Evolutionary conservation across 192 early-diverging fungal genomes (phyloP), one percentile per base, ranked within the genome.

Genomic region (Podila verticillata): DNA sequence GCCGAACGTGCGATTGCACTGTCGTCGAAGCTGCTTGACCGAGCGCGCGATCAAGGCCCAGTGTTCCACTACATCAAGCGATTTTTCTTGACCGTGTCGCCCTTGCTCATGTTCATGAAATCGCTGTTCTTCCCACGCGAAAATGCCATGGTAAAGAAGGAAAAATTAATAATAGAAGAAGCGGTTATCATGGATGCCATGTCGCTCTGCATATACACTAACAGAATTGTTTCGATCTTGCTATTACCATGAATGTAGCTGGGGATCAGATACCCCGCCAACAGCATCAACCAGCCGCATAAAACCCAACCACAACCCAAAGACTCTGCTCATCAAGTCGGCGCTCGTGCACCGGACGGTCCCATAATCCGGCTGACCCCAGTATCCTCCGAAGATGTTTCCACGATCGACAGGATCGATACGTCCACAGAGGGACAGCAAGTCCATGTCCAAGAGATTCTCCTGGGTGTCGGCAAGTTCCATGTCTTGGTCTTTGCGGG

Each of bases 1-100:
- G 77, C 77, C 4, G 77, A 66, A 19, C 68, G 26, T 28, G 70
- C 72, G 9, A 80, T 80, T 59, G 71, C 72, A 31, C 20, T 80
- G 17, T 64, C 77, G 4, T 48, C 60, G 22, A 80, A n/a, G 10
- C 24, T 68, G 8, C 29, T 80, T 7, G 61, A 68, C 5, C 39
- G 28, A 5, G 70, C 60, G 7, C 19, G 72, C 44, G 70, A 59
- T 2, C 57, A 80, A 26, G 77, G 68, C 28, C 36, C 10, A 9
- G 36, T 39, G 10, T 12, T 39, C 36, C 36, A 39, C 12, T 39
- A 39, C 10, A 39, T 39, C 36, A 39, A 39, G 10, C 36, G 36
- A 12, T 64, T 72, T 63, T 9, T 39, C 36, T 39, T 39, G 36
- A 39, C 8, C 36, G 8, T 39, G 36, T 39, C 36, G 36, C 36